Evolutionary conservation across 2,329 filamentous ascomycete genomes (phyloP).

Genomic region (Epichloe gansuensis): DNA sequence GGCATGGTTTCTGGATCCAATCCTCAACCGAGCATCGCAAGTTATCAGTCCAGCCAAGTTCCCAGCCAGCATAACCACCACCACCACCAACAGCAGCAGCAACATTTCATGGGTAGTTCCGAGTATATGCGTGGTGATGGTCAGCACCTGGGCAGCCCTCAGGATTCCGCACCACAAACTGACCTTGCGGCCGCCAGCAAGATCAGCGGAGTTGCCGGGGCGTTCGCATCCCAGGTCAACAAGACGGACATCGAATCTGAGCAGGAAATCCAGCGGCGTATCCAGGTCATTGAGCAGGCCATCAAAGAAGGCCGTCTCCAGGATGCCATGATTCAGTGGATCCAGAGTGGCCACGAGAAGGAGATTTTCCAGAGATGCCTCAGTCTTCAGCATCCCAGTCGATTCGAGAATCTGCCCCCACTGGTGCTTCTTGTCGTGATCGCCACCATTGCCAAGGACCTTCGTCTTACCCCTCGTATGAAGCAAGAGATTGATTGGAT

Average conservation of each 20-base stretch:
- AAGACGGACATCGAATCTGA: slow-evolving; percentile 21
- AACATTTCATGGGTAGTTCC: slow-evolving; percentile 22
- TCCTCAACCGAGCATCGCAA: slow-evolving; percentile 19
- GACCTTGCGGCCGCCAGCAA: slow-evolving; percentile 19
- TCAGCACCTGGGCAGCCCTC: slow-evolving; percentile 21
- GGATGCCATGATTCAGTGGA: slow-evolving; percentile 52
- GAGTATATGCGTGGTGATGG: slow-evolving; percentile 22
- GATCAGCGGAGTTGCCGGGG: slow-evolving; percentile 22
- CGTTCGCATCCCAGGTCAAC: slow-evolving; percentile 23
- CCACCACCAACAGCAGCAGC: slow-evolving; percentile 11
- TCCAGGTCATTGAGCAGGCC: slow-evolving; percentile 46
- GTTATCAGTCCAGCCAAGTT: slow-evolving; percentile 21
- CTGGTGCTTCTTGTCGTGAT: slow-evolving; percentile 52
- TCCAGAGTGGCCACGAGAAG: slow-evolving; percentile 49
- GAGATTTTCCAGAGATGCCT: slow-evolving; percentile 44
- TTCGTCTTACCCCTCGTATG: slow-evolving; percentile 38
- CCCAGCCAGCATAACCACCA: slow-evolving; percentile 3
- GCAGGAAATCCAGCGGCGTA: slow-evolving; percentile 39
- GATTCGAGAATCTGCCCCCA: slow-evolving; percentile 43
- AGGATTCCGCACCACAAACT: slow-evolving; percentile 12
- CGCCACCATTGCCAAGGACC: slow-evolving; percentile 47
- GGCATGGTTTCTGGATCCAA: slow-evolving; percentile 13
- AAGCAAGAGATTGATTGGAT: slow-evolving; percentile 47
- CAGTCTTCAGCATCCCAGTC: slow-evolving; percentile 23
- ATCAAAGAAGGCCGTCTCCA: slow-evolving; percentile 51